Evolutionary conservation across 306 rosid species (phyloP), one percentile per base, ranked within the genome.

Genomic region (Hippophae rhamnoides): DNA sequence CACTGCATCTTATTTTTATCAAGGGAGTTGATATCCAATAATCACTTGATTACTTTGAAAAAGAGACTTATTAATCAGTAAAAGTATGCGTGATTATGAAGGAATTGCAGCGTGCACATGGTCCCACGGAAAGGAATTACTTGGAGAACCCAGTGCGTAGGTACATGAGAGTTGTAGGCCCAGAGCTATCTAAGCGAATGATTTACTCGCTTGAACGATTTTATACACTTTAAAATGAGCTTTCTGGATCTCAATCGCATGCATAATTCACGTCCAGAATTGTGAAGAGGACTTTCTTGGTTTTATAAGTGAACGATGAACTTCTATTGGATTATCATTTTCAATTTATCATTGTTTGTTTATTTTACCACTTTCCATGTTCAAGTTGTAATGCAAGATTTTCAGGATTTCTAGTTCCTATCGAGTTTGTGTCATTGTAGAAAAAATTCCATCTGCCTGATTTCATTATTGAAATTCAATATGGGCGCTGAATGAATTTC

Each of bases 81-180:
- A n/a, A n/a, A n/a, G 38, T 31, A 18, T 18, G 38, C 2, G 38
- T 31, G 38, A 31, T 31, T 31, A 57, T 49, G 73, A 64, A 88
- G 97, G 90, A 93, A 66, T 59, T 93, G 57, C 84, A 43, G 67
- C 64, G 13, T 57, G 81, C 68, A 60, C 47, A 77, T 70, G 69
- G 65, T 68, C 70, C 79, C 0, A 26, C 69, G 47, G 67, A 64
- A 61, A 67, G 72, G 46, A 72, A 60, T 50, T 68, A 73, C 81
- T 69, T 88, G 85, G 95, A 88, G 60, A 44, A 70, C 31, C 95
- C 75, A 81, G 60, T 88, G 89, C 80, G 43, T 60, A 73, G 70
- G 64, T 93, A 85, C 79, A 74, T 41, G 66, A 76, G 68, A 25
- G 89, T 84, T 14, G 99, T 82, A 48, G 97, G 97, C 51, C 42